Base-by-base conservation (phyloP, 1,284 basidiomycete genomes). In the Apiotrichum mycotoxinovorans region DNA sequence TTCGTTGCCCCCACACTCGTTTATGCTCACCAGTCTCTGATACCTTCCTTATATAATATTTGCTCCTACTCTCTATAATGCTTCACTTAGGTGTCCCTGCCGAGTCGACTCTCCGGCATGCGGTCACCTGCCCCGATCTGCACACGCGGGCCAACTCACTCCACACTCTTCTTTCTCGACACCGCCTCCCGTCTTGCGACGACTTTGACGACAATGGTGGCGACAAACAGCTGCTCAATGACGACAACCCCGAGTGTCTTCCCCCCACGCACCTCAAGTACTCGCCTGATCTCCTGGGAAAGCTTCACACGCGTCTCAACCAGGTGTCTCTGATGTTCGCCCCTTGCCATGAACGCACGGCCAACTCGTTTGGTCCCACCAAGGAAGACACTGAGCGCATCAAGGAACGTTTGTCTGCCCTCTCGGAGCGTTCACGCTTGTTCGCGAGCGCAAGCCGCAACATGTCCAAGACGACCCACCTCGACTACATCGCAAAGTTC, bases 401-500 rank as follows among this genome's bases (percentile, higher is more conserved):
- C 33, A 40, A 51, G 30, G 45, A 52, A 8, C 18, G 30, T 5
- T 27, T 51, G 20, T 27, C 30, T 10, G 9, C 10, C 2, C 22
- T 57, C 2, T 18, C 37, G 12, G 45, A 52, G 30, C 38, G 40
- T 14, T 45, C 38, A 1, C 40, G 23, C 12, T 38, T 52, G 22
- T 27, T 27, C 4, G 18, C 22, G 11, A 47, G 22, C 15, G 55
- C 55, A 3, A 35, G 33, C 37, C 25, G 30, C 17, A 22, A 33
- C 38, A 30, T 22, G 38, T 1, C 8, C 22, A 11, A 18, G 26
- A 34, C 22, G 3, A 14, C 23, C 22, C 45, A 35, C 18, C 14
- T 22, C 25, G 41, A 49, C 8, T 57, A 51, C 41, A 33, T 60
- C 8, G 33, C 52, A 33, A 47, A 51, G 38, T 54, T 51, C 40